phyloP scores from a whole-genome alignment of 768 basidiomycete genomes.

The Lactarius trivialis region DNA sequence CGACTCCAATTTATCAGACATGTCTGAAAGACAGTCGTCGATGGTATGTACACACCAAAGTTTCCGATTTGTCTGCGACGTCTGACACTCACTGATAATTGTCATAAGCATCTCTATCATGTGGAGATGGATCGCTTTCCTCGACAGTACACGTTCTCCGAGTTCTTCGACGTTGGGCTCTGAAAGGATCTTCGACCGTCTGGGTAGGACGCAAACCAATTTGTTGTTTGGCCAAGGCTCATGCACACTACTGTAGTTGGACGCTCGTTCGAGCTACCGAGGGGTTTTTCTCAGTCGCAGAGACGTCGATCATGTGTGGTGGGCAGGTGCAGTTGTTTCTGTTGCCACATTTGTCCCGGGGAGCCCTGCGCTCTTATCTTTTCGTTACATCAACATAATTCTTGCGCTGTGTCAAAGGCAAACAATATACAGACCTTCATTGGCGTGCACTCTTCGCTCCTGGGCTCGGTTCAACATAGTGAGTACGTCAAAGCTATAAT shows the following conservation, averaged over 20 bases:
- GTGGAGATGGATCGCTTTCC: constrained; percentile 16
- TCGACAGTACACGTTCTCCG: constrained; percentile 8
- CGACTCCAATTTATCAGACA: too few species aligned
- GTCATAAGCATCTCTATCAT: constrained; percentile 4
- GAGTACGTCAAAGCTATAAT: neutral
- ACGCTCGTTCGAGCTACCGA: neutral
- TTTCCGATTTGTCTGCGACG: neutral
- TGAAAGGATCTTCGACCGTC: neutral
- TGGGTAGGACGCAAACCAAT: neutral
- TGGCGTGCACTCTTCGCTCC: neutral
- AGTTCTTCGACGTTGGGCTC: constrained; percentile 3
- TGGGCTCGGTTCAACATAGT: neutral
- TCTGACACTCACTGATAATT: neutral
- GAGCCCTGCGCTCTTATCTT: neutral
- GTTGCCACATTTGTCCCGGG: too few species aligned
- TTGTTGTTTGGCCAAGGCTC: neutral
- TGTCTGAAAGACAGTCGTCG: too few species aligned
- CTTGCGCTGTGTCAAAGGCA: neutral
- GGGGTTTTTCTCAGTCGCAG: neutral
- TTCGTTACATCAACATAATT: neutral
- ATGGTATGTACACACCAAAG: too few species aligned
- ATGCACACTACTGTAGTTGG: neutral
- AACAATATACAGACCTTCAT: neutral
- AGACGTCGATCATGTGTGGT: neutral
- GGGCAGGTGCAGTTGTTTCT: neutral